Evolutionary conservation across 75 land plant genomes (phyloP).

Genomic region (Sequoiadendron giganteum): DNA sequence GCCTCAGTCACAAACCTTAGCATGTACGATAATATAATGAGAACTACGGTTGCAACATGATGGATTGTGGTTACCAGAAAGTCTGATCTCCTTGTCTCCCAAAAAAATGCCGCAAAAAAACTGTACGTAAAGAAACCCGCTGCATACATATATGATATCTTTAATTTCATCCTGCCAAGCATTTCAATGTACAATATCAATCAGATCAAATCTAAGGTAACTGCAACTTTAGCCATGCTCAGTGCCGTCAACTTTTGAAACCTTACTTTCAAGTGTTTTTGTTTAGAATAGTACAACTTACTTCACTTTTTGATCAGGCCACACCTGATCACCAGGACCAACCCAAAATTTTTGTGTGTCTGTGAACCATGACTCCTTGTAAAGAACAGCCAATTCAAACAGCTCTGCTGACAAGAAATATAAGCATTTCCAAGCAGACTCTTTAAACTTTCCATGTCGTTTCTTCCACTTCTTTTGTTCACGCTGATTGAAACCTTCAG

Average conservation of each 20-base stretch:
- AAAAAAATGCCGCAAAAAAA: conserved; percentile 83
- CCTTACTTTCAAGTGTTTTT: background rate
- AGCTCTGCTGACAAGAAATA: conserved; percentile 77
- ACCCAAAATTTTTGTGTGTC: conserved; percentile 76
- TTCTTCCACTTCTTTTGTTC: conserved; percentile 40
- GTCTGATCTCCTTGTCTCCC: conserved; percentile 96
- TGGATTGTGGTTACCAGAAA: conserved; percentile 86
- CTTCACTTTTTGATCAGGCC: conserved; percentile 94
- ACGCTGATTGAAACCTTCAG: conserved; percentile 9
- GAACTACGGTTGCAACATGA: conserved; percentile 73
- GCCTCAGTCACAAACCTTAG: conserved; percentile 38
- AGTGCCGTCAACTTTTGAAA: background rate
- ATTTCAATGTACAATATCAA: background rate
- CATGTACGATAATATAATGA: conserved; percentile 74
- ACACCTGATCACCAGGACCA: conserved; percentile 88
- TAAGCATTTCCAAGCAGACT: conserved; percentile 91
- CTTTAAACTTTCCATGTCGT: conserved; percentile 78
- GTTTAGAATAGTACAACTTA: conserved; percentile 27
- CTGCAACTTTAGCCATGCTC: background rate
- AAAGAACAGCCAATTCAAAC: conserved; percentile 55
- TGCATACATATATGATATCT: conserved; percentile 70
- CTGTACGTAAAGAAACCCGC: conserved; percentile 70
- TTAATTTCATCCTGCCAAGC: conserved; percentile 72
- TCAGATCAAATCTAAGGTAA: background rate
- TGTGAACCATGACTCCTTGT: conserved; percentile 86